Evolutionary conservation across 2,329 filamentous ascomycete genomes (phyloP).

Genomic region (Ilyonectria destructans): DNA sequence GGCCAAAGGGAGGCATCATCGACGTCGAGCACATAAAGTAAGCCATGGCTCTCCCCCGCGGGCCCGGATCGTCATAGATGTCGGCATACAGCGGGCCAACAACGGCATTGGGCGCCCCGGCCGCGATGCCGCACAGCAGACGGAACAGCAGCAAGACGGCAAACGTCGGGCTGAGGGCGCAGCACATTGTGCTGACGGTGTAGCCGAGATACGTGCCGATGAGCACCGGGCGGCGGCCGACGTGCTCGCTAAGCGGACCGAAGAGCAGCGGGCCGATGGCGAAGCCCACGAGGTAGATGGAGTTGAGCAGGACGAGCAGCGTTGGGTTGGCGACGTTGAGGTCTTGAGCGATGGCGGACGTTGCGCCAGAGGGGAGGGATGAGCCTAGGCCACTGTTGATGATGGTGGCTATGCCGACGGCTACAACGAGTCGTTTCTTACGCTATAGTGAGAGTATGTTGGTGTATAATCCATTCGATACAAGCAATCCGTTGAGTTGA

Average conservation of each 20-base stretch:
- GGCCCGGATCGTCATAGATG: conserved; percentile 56
- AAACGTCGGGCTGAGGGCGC: conserved; percentile 61
- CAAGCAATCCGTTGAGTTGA: no score
- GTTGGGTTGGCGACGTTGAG: not conserved
- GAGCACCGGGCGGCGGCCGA: conserved; percentile 59
- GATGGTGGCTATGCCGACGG: conserved; percentile 1
- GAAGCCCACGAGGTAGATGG: conserved; percentile 34
- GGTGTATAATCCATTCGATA: no score
- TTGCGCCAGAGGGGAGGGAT: conserved; percentile 15
- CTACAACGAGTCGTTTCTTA: conserved; percentile 9
- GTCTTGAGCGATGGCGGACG: not conserved
- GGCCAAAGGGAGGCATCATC: conserved; percentile 59
- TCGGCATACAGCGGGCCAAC: conserved; percentile 63
- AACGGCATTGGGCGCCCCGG: conserved; percentile 59
- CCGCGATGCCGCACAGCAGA: conserved; percentile 58
- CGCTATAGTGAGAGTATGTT: not conserved
- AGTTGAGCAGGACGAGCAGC: conserved; percentile 11
- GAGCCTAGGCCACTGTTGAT: conserved; percentile 22
- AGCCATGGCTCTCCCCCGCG: conserved; percentile 54
- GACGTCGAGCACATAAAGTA: conserved; percentile 58
- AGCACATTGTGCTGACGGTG: conserved; percentile 58
- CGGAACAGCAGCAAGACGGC: conserved; percentile 61
- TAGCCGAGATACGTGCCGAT: conserved; percentile 65
- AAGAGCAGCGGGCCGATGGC: conserved; percentile 58
- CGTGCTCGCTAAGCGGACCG: conserved; percentile 60